phyloP scores from a whole-genome alignment of 371 early-diverging fungal species.

The Syncephalis plumigaleata region DNA sequence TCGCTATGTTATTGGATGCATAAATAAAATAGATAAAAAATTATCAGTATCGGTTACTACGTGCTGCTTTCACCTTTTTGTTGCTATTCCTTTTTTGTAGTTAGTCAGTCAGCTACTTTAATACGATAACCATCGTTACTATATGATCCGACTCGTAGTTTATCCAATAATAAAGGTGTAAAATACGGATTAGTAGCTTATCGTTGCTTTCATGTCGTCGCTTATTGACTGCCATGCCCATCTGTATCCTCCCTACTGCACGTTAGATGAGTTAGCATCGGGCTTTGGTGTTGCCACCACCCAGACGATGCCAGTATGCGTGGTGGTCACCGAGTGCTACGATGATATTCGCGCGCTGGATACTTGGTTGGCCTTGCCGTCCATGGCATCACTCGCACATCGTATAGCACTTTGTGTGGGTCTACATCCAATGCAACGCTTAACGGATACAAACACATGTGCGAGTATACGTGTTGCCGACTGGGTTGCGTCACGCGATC shows the following conservation, averaged over 20 bases:
- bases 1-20: too few relatives aligned
- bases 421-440: neutral
- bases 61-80: too few relatives aligned
- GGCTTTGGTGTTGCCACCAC: too few relatives aligned
- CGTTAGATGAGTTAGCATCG: neutral
- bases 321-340: neutral
- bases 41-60: too few relatives aligned
- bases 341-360: neutral
- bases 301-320: neutral
- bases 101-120: too few relatives aligned
- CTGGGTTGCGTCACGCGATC: neutral
- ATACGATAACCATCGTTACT: too few relatives aligned
- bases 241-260: neutral
- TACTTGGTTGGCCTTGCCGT: neutral
- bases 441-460: neutral
- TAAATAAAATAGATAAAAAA: too few relatives aligned
- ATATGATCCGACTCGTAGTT: too few relatives aligned
- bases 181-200: too few relatives aligned
- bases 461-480: neutral
- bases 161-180: too few relatives aligned
- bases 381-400: neutral
- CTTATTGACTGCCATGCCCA: neutral
- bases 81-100: too few relatives aligned
- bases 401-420: neutral
- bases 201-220: slow-evolving; percentile 11